phyloP scores from a whole-genome alignment of 495 filamentous ascomycete genomes.

The Geopyxis carbonaria region DNA sequence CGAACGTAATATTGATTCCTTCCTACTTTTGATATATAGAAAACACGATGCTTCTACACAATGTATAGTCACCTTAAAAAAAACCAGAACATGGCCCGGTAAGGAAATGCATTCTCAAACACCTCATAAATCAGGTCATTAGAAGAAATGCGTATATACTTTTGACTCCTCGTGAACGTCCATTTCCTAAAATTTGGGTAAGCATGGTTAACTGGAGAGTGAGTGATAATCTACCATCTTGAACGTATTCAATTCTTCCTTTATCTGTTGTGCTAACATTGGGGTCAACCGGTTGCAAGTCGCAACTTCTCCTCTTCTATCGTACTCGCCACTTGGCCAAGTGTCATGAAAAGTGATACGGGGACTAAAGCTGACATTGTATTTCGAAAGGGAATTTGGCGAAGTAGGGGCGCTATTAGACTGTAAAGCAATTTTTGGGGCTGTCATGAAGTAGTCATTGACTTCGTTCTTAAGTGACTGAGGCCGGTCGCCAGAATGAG shows the following conservation, averaged over 20 bases:
- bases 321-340: slow-evolving; percentile 90
- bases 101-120: too few relatives aligned
- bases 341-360: slow-evolving; percentile 90
- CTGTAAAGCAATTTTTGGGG: slow-evolving; percentile 40
- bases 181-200: slow-evolving; percentile 63
- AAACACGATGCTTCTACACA: too few relatives aligned
- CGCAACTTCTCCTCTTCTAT: slow-evolving; percentile 86
- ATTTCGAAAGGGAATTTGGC: slow-evolving; percentile 41
- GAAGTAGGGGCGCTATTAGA: slow-evolving; percentile 62
- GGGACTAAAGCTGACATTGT: slow-evolving; percentile 80
- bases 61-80: too few relatives aligned
- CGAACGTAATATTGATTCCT: too few relatives aligned
- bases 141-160: slow-evolving; percentile 99
- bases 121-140: slow-evolving; percentile 24
- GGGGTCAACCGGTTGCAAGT: slow-evolving; percentile 96
- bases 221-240: slow-evolving; percentile 66
- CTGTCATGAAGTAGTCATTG: slow-evolving; percentile 73
- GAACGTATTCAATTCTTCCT: slow-evolving; percentile 97
- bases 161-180: slow-evolving; percentile 98
- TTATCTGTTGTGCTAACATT: slow-evolving; percentile 96
- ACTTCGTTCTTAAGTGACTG: slow-evolving; percentile 19
- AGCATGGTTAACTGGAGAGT: slow-evolving; percentile 14
- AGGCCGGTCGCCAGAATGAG: slow-evolving; percentile 10
- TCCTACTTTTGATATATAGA: too few relatives aligned
- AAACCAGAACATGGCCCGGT: too few relatives aligned